A percentile compares a stretch with the other conserved stretches of the same genome.
Conservation (phyloP, 2,329 filamentous ascomycete genomes). For the Xylaria sp. region DNA sequence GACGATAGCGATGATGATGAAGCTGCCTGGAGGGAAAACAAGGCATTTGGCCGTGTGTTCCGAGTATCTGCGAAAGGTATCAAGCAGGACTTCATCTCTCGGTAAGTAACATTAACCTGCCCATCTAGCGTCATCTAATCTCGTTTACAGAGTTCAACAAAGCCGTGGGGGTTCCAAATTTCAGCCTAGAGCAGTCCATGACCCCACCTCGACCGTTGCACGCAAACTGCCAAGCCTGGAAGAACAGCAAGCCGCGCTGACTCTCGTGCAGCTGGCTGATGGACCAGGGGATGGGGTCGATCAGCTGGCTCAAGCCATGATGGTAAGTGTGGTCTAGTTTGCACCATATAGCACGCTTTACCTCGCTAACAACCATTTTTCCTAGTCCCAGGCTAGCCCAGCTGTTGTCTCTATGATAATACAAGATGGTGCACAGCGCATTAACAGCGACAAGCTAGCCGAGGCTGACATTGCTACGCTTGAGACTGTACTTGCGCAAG, state of each 20-base stretch:
- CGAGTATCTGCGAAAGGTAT: slow-evolving; percentile 72
- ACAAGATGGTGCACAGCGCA: slow-evolving; percentile 57
- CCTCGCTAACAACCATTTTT: slow-evolving; percentile 25
- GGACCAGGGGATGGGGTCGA: slow-evolving; percentile 62
- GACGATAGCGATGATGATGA: slow-evolving; percentile 69
- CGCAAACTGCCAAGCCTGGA: slow-evolving; percentile 62
- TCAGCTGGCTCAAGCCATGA: slow-evolving; percentile 68
- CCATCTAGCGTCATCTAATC: slow-evolving; percentile 24
- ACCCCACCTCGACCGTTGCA: slow-evolving; percentile 46
- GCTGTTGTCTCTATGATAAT: slow-evolving; percentile 61
- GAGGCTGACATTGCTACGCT: slow-evolving; percentile 59
- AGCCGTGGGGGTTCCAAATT: slow-evolving; percentile 39
- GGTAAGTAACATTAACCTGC: slow-evolving; percentile 56
- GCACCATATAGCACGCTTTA: neutral
- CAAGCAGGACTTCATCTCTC: slow-evolving; percentile 77
- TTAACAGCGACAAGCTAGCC: slow-evolving; percentile 55
- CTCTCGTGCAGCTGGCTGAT: slow-evolving; percentile 67
- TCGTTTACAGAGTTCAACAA: slow-evolving; percentile 48
- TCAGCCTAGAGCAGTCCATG: slow-evolving; percentile 16
- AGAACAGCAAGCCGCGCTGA: slow-evolving; percentile 74
- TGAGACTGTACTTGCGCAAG: slow-evolving; percentile 60
- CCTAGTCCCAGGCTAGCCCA: slow-evolving; percentile 58
- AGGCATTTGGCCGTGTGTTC: slow-evolving; percentile 72
- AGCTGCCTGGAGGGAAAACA: slow-evolving; percentile 66
- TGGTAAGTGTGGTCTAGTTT: slow-evolving; percentile 63